Evolutionary conservation across 768 basidiomycete species (phyloP).

Genomic region (Suillus weaverae): DNA sequence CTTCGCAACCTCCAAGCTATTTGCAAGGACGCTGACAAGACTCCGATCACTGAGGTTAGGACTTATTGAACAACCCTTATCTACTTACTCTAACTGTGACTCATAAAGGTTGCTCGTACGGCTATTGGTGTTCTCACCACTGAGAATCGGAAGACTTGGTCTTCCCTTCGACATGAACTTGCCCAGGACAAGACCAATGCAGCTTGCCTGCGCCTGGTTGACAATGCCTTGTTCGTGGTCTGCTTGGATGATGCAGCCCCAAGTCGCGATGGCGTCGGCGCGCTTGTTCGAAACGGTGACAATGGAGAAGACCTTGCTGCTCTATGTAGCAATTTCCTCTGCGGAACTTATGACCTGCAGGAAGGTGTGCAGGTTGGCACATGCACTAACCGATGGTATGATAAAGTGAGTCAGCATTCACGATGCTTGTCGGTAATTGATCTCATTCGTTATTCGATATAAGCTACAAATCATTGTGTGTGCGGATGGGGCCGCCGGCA

Average conservation of each 20-base stretch:
- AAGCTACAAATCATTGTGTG: slow-evolving; percentile 97
- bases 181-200: slow-evolving; percentile 72
- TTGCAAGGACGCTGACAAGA: slow-evolving; percentile 82
- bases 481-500: slow-evolving; percentile 90
- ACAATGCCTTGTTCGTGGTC: slow-evolving; percentile 89
- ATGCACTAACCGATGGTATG: slow-evolving; percentile 95
- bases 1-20: slow-evolving; percentile 89
- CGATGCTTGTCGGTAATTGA: neutral
- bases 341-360: slow-evolving; percentile 83
- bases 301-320: slow-evolving; percentile 66
- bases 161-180: slow-evolving; percentile 64
- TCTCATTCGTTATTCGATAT: neutral
- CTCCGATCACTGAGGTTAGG: slow-evolving; percentile 58
- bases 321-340: slow-evolving; percentile 88
- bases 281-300: slow-evolving; percentile 12
- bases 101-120: slow-evolving; percentile 64
- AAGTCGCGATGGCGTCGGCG: slow-evolving; percentile 18
- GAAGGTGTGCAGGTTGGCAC: slow-evolving; percentile 92
- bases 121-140: slow-evolving; percentile 94
- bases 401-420: slow-evolving; percentile 55
- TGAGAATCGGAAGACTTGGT: slow-evolving; percentile 94
- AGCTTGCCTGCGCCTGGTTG: slow-evolving; percentile 79
- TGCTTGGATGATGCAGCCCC: slow-evolving; percentile 83
- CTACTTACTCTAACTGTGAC: slow-evolving; percentile 13
- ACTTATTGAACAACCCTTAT: no score